phyloP scores from a whole-genome alignment of 2,329 filamentous ascomycete genomes.

The Pezicula neosporulosa region DNA sequence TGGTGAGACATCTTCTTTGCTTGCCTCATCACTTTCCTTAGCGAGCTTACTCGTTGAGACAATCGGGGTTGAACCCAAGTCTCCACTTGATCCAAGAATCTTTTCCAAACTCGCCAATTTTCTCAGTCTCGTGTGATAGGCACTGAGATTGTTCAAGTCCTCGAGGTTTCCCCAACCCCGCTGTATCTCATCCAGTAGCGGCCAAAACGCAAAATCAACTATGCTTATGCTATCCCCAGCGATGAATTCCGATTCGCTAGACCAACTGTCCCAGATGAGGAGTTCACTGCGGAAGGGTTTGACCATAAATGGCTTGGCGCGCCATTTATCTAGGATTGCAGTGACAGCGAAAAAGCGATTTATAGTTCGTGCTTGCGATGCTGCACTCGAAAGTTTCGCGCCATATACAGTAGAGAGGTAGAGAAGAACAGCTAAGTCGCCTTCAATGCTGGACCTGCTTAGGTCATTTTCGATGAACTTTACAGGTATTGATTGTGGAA shows the following conservation, averaged over 20 bases:
- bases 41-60: too few species aligned
- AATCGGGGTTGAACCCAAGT: neutral
- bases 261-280: constrained; percentile 17
- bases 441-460: constrained; percentile 42
- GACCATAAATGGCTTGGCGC: constrained; percentile 12
- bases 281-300: constrained; percentile 25
- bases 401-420: constrained; percentile 57
- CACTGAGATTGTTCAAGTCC: constrained; percentile 25
- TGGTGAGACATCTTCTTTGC: too few species aligned
- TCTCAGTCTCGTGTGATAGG: constrained; percentile 18
- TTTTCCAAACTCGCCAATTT: constrained; percentile 13
- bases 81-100: constrained; percentile 2
- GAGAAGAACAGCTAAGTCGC: constrained; percentile 50
- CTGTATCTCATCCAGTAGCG: constrained; percentile 46
- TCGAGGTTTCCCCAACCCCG: constrained; percentile 28
- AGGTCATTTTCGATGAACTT: constrained; percentile 54
- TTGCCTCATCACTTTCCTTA: too few species aligned
- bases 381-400: constrained; percentile 13
- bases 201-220: constrained; percentile 56
- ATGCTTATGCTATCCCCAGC: constrained; percentile 38
- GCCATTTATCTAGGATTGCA: constrained; percentile 20
- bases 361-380: constrained; percentile 16
- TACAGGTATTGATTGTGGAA: constrained; percentile 30
- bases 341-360: constrained; percentile 20
- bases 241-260: constrained; percentile 34